Base-by-base conservation (phyloP, 192 early-diverging fungal species). In the Gamsiella multidivaricata region DNA sequence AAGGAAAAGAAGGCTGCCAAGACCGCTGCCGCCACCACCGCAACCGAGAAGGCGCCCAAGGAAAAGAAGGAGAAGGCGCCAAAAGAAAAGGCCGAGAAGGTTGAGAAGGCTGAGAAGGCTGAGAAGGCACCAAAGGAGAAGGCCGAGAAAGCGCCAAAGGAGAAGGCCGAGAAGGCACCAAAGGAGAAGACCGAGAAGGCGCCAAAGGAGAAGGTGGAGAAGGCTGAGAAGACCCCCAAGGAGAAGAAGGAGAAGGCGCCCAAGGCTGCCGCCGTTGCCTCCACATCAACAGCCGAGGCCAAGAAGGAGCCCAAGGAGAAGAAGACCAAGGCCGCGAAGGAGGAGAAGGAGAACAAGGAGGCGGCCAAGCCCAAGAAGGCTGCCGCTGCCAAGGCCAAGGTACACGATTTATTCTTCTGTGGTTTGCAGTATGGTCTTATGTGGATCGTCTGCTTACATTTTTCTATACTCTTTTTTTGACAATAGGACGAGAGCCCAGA, bases 401-500 rank as follows among this genome's bases (percentile, higher is more conserved):
- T 52, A 53, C 37, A 33, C 9, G 31, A 4, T 14, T 46, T 33
- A 11, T 28, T 31, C 23, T 22, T 25, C 54, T 61, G 22, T 23
- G 36, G 49, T 23, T 47, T 29, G 17, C 8, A 43, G 39, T 5
- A 11, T 26, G 34, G 22, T 47, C 18, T 47, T 8, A 20, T n/a
- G 3, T 22, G 12, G 0, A n/a, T 46, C 3, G 28, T 36, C 47
- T 25, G 4, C 11, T 23, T 26, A 42, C 28, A 23, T 49, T 22
- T 56, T 47, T 56, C 17, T 45, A 12, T 58, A 18, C 25, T 34
- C 3, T 29, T 25, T 2, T 51, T n/a, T 18, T 41, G 7, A n/a
- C n/a, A n/a, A n/a, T 69, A 70, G 69, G 52, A 47, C 23, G 69
- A 70, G 69, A 70, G 33, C 61, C 26, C 61, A 50, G 70, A 65